Evolutionary conservation across 164 flowering plant species (phyloP).

Genomic region (Magnolia sinica): DNA sequence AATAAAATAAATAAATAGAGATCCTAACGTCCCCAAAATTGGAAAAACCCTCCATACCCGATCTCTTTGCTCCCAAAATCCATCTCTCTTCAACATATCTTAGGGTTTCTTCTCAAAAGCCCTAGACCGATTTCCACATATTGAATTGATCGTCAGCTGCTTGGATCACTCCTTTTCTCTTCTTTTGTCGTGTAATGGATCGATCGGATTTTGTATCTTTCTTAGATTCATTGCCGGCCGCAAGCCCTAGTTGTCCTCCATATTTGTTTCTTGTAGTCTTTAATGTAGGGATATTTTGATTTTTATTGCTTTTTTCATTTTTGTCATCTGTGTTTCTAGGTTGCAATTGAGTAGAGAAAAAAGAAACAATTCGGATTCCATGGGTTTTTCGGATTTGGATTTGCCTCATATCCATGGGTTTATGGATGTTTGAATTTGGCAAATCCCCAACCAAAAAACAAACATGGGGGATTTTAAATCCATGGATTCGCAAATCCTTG

Average conservation of each 20-base stretch:
- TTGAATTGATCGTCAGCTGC: not conserved
- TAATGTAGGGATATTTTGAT: not conserved
- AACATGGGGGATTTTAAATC: no score
- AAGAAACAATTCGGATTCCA: slow-evolving; percentile 26
- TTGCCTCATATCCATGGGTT: no score
- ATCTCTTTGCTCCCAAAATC: no score
- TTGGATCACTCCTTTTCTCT: not conserved
- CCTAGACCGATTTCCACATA: not conserved
- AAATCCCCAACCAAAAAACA: no score
- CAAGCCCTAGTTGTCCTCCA: not conserved
- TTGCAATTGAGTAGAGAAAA: slow-evolving; percentile 29
- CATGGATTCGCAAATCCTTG: no score
- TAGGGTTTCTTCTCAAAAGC: not conserved
- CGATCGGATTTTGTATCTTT: not conserved
- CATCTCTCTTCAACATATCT: not conserved
- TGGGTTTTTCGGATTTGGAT: slow-evolving; percentile 6
- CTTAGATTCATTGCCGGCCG: not conserved
- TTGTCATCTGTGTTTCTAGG: not conserved
- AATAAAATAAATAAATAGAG: no score
- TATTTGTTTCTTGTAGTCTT: not conserved
- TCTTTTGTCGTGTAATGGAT: not conserved
- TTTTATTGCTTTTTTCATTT: not conserved
- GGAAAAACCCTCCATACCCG: no score
- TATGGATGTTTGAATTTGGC: no score
- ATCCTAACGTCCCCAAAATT: no score